Percentiles rank a stretch among this genome's conserved stretches.
Evolutionary conservation across 495 filamentous ascomycete genomes (phyloP).

Genomic region (Penicillium odoratum): DNA sequence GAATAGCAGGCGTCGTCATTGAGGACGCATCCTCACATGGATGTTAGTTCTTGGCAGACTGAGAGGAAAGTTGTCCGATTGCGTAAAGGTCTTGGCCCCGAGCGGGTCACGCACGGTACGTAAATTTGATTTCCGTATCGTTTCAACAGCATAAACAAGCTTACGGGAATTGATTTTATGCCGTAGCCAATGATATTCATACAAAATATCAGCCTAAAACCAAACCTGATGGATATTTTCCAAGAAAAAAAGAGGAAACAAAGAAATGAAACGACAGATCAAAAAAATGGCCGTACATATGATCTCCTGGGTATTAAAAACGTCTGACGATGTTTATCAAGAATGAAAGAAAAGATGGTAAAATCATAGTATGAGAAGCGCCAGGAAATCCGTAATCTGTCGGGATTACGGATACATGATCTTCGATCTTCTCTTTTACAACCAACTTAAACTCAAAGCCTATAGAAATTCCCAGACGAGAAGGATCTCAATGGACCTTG

Average conservation of each 20-base stretch:
- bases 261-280: not conserved
- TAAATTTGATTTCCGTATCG: not conserved
- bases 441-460: not conserved
- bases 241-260: not conserved
- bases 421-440: slow-evolving; percentile 3
- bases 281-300: too few species aligned
- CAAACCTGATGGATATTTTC: not conserved
- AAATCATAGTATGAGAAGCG: slow-evolving; percentile 8
- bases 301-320: not conserved
- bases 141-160: not conserved
- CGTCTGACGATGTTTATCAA: not conserved
- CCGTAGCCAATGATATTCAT: slow-evolving; percentile 4
- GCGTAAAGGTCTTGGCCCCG: not conserved
- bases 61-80: not conserved
- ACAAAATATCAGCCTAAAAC: not conserved
- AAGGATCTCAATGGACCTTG: slow-evolving; percentile 6
- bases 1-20: slow-evolving; percentile 70
- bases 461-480: not conserved
- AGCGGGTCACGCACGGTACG: not conserved
- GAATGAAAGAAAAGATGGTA: not conserved
- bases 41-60: slow-evolving; percentile 11
- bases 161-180: not conserved
- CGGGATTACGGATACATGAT: slow-evolving; percentile 37
- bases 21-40: slow-evolving; percentile 5
- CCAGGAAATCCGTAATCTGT: slow-evolving; percentile 18